Evolutionary conservation across 2,329 filamentous ascomycete genomes (phyloP), one percentile per base, ranked within the genome.

Genomic region (Tothia fuscella): DNA sequence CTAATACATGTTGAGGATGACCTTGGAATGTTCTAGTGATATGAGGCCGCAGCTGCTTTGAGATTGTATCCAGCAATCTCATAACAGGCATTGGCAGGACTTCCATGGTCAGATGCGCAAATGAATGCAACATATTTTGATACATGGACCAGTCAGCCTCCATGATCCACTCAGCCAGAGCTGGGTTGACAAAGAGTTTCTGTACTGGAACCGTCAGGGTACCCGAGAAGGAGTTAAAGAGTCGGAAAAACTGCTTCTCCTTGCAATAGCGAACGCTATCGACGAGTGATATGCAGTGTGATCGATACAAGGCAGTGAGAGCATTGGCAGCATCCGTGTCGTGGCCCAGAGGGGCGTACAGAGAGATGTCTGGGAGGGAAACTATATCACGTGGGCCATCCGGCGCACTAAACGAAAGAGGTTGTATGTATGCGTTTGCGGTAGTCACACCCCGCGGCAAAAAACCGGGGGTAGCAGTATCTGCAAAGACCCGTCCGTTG

Each of bases 241-340:
- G 74, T 50, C 93, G 85, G 58, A 94, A 93, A 59, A 98, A 93
- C 5, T 87, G 89, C 64, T 94, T 93, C 60, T 95, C 86, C 56
- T 91, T 93, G 70, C 89, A 95, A 59, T 85, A 96, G 22, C 91
- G 82, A 47, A 98, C 87, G 52, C 86, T 89, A 61, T 98, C 91
- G 24, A 98, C 82, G 4, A 98, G 72, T 1, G 88, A 95, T 12
- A 91, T 95, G 58, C 88, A 94, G 57, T 96, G 89, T 3, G 89
- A 91, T 38, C 87, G 78, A 57, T 98, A 98, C 19, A 96, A 71
- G 4, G 89, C 88, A 28, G 78, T 77, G 17, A 98, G 68, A 3
- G 87, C 88, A 53, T 83, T 83, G 20, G 87, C 88, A 6, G 87
- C 82, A 55, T 96, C 89, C 1, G 74, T 68, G 57, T 98, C 91